Evolutionary conservation across 192 early-diverging fungal genomes (phyloP).

Genomic region (Entomortierella parvispora): DNA sequence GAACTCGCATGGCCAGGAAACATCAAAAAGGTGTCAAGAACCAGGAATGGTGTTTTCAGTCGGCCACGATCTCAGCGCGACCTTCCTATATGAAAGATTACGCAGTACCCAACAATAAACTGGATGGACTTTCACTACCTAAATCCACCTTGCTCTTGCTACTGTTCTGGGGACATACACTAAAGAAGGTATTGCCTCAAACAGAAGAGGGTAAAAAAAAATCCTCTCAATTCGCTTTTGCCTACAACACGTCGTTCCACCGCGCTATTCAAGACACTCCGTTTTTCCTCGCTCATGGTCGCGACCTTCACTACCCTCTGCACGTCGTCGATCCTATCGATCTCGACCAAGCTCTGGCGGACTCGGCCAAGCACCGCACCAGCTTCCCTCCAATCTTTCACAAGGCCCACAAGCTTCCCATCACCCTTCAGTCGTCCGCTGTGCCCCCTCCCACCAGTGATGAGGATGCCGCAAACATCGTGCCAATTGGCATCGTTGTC

Average conservation of each 20-base stretch:
- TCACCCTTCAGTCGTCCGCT: neutral
- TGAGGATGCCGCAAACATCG: neutral
- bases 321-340: neutral
- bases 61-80: too few species aligned
- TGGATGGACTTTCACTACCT: too few species aligned
- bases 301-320: too few species aligned
- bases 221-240: conserved; percentile 18
- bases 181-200: too few species aligned
- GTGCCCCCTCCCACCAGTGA: neutral
- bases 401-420: neutral
- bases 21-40: too few species aligned
- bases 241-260: conserved; percentile 14
- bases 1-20: too few species aligned
- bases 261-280: conserved; percentile 14
- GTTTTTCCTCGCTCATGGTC: conserved; percentile 1
- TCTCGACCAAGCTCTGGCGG: neutral
- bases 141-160: too few species aligned
- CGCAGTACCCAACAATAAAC: too few species aligned
- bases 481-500: conserved; percentile 3
- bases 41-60: too few species aligned
- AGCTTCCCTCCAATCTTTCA: neutral
- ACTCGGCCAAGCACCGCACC: neutral
- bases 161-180: too few species aligned
- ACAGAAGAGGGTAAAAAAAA: too few species aligned
- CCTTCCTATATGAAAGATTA: too few species aligned